These are phyloP conservation scores for Pseudomonodictys pantanalensis DNA, from an alignment of 495 filamentous ascomycete genomes.

Conservation along the genomic window DNA sequence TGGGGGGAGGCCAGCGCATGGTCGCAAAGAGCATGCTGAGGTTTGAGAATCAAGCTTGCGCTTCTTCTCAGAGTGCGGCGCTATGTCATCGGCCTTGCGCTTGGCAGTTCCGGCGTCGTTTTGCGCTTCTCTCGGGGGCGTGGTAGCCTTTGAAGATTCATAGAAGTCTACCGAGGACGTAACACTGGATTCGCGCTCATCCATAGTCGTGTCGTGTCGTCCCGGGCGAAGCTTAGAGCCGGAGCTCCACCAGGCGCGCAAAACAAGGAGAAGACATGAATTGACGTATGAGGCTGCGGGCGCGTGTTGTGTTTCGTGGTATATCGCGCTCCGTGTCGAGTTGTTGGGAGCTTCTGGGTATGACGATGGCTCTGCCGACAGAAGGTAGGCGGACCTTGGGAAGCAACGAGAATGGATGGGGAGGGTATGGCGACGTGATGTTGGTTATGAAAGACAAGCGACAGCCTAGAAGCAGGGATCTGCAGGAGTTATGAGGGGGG, in stretches of 20 bases:
- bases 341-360: no score
- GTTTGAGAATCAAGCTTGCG: conserved; percentile 21
- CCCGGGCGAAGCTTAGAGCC: conserved; percentile 18
- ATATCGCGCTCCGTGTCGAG: neutral
- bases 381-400: no score
- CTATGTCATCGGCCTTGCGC: conserved; percentile 29
- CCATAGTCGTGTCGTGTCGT: conserved; percentile 23
- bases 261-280: conserved; percentile 25
- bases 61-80: conserved; percentile 22
- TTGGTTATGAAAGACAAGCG: conserved; percentile 1
- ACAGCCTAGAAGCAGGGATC: neutral
- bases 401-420: no score
- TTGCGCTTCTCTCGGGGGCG: conserved; percentile 4
- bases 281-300: neutral
- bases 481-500: neutral
- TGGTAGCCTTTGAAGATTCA: conserved; percentile 20
- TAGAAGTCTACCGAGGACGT: conserved; percentile 32
- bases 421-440: no score
- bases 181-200: conserved; percentile 26
- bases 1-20: conserved; percentile 30
- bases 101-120: conserved; percentile 8
- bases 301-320: neutral
- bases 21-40: neutral
- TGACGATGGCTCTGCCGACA: no score
- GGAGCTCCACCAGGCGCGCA: conserved; percentile 14